Evolutionary conservation across 2,329 filamentous ascomycete genomes (phyloP), one percentile per base, ranked within the genome.

Genomic region (Leptoxyphium fumago): DNA sequence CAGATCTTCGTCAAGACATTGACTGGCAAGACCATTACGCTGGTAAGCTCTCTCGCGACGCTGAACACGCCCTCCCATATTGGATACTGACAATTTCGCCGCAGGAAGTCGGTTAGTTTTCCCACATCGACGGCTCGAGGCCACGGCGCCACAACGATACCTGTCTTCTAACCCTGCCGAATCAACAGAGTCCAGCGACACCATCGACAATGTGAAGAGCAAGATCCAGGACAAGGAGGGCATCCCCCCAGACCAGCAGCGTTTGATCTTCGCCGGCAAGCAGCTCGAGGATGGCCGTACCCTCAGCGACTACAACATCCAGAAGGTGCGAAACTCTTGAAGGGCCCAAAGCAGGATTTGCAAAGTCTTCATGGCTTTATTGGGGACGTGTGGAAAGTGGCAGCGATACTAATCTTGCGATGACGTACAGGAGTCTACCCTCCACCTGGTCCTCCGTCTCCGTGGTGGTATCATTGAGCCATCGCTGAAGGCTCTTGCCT

Each of bases 151-250:
- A 47, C 41, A 39, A 42, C 41, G 49, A 53, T 44, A 50, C 47
- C 49, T 29, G 40, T 29, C 29, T 17, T 45, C 17, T 17, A 10
- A 36, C 78, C 96, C 91, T 73, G 83, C 95, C 64, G 89, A 96
- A 82, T 26, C 4, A 3, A 88, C 95, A 69, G 89, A 95, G 82
- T 94, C 87, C 65, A 86, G 80, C 66, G 89, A 96, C 74, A 95
- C 89, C 64, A 96, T 96, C 76, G 89, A 96, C 81, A 96, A 95
- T 80, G 89, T 96, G 73, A 96, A 96, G 82, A 82, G 81, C 75
- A 95, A 95, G 84, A 95, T 96, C 71, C 89, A 95, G 77, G 88
- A 95, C 74, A 95, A 95, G 84, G 89, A 95, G 76, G 89, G 89
- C 62, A 95, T 95, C 59, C 89, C 89, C 62, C 88, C 88, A 56